A percentile compares a stretch with the other conserved stretches of the same genome.
These are phyloP conservation scores for Lepidium aucheri DNA, from an alignment of 345 rosid species.

Conservation along the genomic window DNA sequence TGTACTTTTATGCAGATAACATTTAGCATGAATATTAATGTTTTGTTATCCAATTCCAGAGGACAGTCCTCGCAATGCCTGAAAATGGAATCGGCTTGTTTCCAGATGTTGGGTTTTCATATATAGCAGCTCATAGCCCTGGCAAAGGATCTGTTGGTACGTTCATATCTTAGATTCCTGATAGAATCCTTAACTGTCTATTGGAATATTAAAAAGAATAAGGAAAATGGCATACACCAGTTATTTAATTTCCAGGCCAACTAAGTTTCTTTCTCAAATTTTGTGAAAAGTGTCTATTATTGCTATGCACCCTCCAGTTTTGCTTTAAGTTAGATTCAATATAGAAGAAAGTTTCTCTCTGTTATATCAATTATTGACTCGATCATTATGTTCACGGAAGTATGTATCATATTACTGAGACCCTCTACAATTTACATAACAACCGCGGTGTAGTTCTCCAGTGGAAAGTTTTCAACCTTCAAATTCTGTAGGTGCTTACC, in stretches of 20 bases:
- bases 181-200: neutral
- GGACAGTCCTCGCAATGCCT: conserved; percentile 94
- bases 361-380: neutral
- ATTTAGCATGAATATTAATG: neutral
- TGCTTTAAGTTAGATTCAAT: neutral
- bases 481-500: conserved; percentile 65
- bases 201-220: neutral
- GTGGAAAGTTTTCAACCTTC: neutral
- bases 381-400: neutral
- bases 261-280: neutral
- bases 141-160: conserved; percentile 91
- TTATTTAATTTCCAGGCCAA: neutral
- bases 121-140: conserved; percentile 82
- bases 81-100: conserved; percentile 96
- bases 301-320: neutral
- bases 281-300: neutral
- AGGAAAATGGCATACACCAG: neutral
- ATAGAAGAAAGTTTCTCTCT: neutral
- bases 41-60: neutral
- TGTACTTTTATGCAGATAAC: neutral
- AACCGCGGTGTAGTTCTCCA: neutral
- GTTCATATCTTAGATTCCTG: conserved; percentile 5
- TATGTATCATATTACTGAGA: neutral
- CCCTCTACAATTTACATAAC: neutral
- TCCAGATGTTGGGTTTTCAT: conserved; percentile 96